A percentile compares a stretch with the other conserved stretches of the same genome.
phyloP scores from a whole-genome alignment of 177 flowering plant species.

The Vitis hybrid region DNA sequence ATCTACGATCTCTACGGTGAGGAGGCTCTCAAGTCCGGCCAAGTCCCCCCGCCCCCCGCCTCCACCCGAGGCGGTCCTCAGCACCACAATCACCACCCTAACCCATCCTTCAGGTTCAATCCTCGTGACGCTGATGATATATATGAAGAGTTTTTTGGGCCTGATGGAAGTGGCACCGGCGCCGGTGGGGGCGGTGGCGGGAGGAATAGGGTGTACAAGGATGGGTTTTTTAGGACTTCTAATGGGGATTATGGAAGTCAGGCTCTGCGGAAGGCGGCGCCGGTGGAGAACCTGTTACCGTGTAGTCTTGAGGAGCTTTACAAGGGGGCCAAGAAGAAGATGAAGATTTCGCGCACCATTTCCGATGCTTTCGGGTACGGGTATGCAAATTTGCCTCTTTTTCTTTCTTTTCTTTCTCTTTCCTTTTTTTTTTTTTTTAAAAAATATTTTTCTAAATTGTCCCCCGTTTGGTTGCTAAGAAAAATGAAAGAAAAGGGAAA shows the following conservation, averaged over 20 bases:
- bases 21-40: constrained; percentile 77
- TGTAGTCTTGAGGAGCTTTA: constrained; percentile 87
- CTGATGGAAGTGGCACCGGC: constrained; percentile 28
- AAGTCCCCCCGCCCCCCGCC: constrained; percentile 44
- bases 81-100: constrained; percentile 2
- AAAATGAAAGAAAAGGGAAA: too few relatives aligned
- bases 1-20: constrained; percentile 95
- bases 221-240: constrained; percentile 31
- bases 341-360: constrained; percentile 70
- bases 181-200: constrained; percentile 26
- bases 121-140: constrained; percentile 83
- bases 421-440: not conserved
- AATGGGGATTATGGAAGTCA: constrained; percentile 16
- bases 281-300: constrained; percentile 66
- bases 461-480: too few relatives aligned
- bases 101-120: constrained; percentile 45
- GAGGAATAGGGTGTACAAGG: constrained; percentile 27
- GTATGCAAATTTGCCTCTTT: constrained; percentile 33
- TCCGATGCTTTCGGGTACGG: constrained; percentile 68
- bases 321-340: constrained; percentile 73
- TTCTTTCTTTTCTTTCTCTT: not conserved
- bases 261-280: constrained; percentile 43
- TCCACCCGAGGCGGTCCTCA: constrained; percentile 11
- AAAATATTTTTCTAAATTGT: not conserved
- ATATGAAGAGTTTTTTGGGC: constrained; percentile 70